These are phyloP conservation scores for Coleophoma crateriformis DNA, from an alignment of 2,329 filamentous ascomycete species.

Conservation along the genomic window DNA sequence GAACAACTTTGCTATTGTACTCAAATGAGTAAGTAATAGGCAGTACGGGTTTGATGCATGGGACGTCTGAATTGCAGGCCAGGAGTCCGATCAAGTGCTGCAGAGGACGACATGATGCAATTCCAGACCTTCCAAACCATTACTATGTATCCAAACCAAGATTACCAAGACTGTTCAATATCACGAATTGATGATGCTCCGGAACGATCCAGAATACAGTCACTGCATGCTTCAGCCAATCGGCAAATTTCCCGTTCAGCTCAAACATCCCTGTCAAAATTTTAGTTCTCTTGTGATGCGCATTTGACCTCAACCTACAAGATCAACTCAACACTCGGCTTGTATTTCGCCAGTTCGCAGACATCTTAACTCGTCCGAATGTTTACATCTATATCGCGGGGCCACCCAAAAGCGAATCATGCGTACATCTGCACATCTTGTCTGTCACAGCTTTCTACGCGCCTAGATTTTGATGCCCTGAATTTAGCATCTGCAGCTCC, in stretches of 20 bases:
- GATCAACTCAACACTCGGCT: background rate
- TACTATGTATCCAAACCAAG: too few species aligned
- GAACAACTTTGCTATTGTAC: slow-evolving; percentile 87
- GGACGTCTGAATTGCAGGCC: background rate
- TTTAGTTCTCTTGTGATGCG: too few species aligned
- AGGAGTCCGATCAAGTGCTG: slow-evolving; percentile 5
- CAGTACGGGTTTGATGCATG: background rate
- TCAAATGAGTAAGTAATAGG: slow-evolving; percentile 33
- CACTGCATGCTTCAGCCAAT: background rate
- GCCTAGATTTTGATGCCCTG: slow-evolving; percentile 2
- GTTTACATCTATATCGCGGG: slow-evolving; percentile 18
- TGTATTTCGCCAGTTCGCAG: background rate
- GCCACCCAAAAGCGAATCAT: slow-evolving; percentile 10
- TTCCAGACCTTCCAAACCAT: background rate
- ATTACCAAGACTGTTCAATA: too few species aligned
- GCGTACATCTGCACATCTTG: slow-evolving; percentile 19
- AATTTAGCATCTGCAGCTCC: too few species aligned
- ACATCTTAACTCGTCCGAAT: slow-evolving; percentile 5
- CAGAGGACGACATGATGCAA: background rate
- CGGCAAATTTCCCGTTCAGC: background rate
- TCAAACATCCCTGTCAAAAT: too few species aligned
- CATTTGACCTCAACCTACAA: too few species aligned
- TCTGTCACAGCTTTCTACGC: slow-evolving; percentile 8
- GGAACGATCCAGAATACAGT: too few species aligned
- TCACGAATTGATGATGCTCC: too few species aligned